Evolutionary conservation across 2,329 filamentous ascomycete genomes (phyloP).

Genomic region (Tolypocladium capitatum): DNA sequence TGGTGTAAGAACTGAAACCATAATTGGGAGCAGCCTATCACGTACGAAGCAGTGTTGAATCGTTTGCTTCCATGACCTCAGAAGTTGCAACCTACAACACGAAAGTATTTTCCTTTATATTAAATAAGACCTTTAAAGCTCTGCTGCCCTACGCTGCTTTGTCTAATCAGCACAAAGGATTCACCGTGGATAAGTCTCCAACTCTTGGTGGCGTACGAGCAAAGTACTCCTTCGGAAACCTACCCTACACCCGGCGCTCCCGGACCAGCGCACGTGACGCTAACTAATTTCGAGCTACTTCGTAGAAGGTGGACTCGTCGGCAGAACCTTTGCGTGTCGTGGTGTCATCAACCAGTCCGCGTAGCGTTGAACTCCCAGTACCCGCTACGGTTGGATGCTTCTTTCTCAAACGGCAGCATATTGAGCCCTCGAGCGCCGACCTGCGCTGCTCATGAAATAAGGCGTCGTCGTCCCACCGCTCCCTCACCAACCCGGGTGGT

Average conservation of each 20-base stretch:
- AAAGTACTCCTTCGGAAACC: too few relatives aligned
- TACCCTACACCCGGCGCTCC: conserved; percentile 2
- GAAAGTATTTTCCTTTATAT: too few relatives aligned
- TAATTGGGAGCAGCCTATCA: too few relatives aligned
- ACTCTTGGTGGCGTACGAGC: neutral
- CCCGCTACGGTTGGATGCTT: conserved; percentile 7
- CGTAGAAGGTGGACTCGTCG: conserved; percentile 10
- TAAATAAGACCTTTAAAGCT: too few relatives aligned
- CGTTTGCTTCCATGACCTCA: neutral
- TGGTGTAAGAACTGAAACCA: too few relatives aligned
- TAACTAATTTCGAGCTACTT: conserved; percentile 16
- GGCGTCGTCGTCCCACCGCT: conserved; percentile 9
- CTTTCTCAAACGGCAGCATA: neutral
- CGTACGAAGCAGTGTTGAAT: too few relatives aligned
- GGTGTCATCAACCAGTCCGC: conserved; percentile 14
- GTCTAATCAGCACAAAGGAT: too few relatives aligned
- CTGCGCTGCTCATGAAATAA: conserved; percentile 20
- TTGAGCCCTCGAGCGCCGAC: conserved; percentile 7
- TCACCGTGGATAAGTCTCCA: too few relatives aligned
- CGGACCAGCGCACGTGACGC: conserved; percentile 15
- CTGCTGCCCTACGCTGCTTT: too few relatives aligned
- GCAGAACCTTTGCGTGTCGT: conserved; percentile 10
- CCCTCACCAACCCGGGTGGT: conserved; percentile 17
- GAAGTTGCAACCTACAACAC: neutral
- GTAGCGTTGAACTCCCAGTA: neutral